Base-by-base conservation (phyloP, 208 protist genomes). In the Acanthamoeba lenticulata region DNA sequence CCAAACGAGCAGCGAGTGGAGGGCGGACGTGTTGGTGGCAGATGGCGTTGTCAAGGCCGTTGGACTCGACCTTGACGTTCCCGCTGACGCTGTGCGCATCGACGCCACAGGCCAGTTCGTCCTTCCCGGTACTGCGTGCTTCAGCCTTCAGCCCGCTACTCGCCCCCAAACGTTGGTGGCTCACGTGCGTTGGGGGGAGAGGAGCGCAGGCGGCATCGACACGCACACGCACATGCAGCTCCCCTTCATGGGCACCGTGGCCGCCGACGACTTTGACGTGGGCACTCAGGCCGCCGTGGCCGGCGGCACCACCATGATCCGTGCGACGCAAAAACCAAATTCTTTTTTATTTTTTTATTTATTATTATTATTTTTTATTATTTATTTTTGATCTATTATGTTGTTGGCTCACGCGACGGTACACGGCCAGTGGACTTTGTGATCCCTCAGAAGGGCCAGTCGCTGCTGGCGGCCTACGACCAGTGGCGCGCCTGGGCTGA, bases 221-320 rank as follows among this genome's bases (percentile, higher is more conserved):
- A 90, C 97, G 29, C 97, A 98, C 94, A 98, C 97, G 1, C 96
- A 98, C 93, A 92, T 92, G 88, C 88, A 92, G 88, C 60, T 92
- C 9, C 88, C 88, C 29, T 92, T 92, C 88, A 92, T 92, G 88
- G 88, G 88, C 45, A 98, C 97, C 27, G 94, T 98, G 19, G 90
- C 97, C 38, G 95, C 96, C 27, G 97, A 98, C 95, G 97, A 98
- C 92, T 98, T 98, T 65, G 55, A 97, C 92, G 92, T 95, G 85
- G 97, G 97, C 49, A 98, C 97, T 19, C 42, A 96, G n/a, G 97
- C 97, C n/a, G 96, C 97, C 27, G 57, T 98, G 11, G 95, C 96
- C 13, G 97, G 97, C 44, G 97, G 97, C 45, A 98, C 97, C 52
- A 98, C 97, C n/a, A 96, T 97, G 91, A 79, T 98, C 52, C 79